A percentile compares a stretch with the other conserved stretches of the same genome.
Conservation (phyloP, 1,284 basidiomycete genomes). For the Apiotrichum laibachii region DNA sequence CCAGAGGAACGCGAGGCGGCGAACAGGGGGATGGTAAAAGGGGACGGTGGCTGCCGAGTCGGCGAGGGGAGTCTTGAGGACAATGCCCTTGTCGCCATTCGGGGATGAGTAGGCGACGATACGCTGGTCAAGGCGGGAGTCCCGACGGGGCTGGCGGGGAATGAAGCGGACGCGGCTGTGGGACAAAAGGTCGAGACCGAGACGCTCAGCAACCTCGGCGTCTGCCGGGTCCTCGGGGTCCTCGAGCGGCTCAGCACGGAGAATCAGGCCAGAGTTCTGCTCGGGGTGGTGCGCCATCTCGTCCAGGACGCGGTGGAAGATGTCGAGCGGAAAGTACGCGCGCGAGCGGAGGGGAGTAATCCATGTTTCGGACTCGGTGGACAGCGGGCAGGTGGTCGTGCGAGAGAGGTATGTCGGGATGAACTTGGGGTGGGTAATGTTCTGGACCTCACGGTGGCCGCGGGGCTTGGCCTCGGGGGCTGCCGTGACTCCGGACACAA, state of each 20-base stretch:
- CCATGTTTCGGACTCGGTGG: constrained; percentile 19
- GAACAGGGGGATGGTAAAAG: constrained; percentile 47
- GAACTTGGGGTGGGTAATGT: constrained; percentile 23
- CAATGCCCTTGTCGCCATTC: constrained; percentile 26
- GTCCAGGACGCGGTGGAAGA: constrained; percentile 38
- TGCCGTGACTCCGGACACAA: not conserved
- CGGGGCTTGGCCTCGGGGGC: not conserved
- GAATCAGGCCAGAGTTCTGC: constrained; percentile 45
- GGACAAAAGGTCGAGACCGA: constrained; percentile 29
- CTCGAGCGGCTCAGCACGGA: constrained; percentile 40
- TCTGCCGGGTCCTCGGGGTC: constrained; percentile 8
- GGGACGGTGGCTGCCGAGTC: constrained; percentile 35
- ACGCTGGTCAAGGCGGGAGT: constrained; percentile 39
- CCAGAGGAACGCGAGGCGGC: constrained; percentile 42
- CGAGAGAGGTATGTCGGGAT: constrained; percentile 16
- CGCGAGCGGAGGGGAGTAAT: constrained; percentile 24
- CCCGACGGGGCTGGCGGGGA: constrained; percentile 44
- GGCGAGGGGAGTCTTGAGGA: constrained; percentile 38
- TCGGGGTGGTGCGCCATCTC: constrained; percentile 46
- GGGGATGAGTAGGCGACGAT: constrained; percentile 3
- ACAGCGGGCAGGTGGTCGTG: constrained; percentile 6
- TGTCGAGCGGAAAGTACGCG: constrained; percentile 35
- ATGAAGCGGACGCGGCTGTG: constrained; percentile 37
- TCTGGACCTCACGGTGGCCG: constrained; percentile 1
- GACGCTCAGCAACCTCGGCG: constrained; percentile 6